These are phyloP conservation scores for Mucor lusitanicus DNA, from an alignment of 371 early-diverging fungal genomes.

Conservation along the genomic window DNA sequence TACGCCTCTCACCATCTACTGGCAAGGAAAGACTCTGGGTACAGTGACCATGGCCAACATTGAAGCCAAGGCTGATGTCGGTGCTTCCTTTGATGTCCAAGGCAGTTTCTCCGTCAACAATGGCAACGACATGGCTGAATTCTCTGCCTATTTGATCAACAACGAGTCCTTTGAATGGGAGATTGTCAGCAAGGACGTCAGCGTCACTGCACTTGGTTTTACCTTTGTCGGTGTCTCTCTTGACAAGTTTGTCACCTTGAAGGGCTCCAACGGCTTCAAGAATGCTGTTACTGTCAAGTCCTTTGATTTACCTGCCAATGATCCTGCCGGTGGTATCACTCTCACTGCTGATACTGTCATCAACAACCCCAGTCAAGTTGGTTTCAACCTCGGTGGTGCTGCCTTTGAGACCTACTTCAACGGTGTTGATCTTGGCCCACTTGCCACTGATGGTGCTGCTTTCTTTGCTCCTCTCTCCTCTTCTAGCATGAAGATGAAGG, in stretches of 20 bases:
- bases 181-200: conserved; percentile 44
- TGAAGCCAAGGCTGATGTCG: conserved; percentile 42
- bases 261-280: conserved; percentile 55
- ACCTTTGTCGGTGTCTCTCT: conserved; percentile 54
- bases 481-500: conserved; percentile 46
- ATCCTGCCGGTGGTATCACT: conserved; percentile 59
- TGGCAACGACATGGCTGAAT: conserved; percentile 44
- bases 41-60: conserved; percentile 52
- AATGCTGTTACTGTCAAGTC: conserved; percentile 53
- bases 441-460: conserved; percentile 41
- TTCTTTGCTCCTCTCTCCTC: conserved; percentile 37
- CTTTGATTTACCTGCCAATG: conserved; percentile 62
- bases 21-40: conserved; percentile 51
- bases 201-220: conserved; percentile 60
- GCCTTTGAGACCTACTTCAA: conserved; percentile 33
- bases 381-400: conserved; percentile 45
- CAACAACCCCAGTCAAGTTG: conserved; percentile 58
- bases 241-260: conserved; percentile 52
- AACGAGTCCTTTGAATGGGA: conserved; percentile 58
- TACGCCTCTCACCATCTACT: conserved; percentile 42
- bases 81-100: conserved; percentile 46
- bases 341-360: conserved; percentile 52
- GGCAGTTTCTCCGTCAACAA: conserved; percentile 50
- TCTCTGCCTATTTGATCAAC: conserved; percentile 57
- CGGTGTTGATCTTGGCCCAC: conserved; percentile 35